Percentiles rank a stretch among this genome's conserved stretches.
phyloP scores from a whole-genome alignment of 2,329 filamentous ascomycete genomes.

The Onygena corvina region DNA sequence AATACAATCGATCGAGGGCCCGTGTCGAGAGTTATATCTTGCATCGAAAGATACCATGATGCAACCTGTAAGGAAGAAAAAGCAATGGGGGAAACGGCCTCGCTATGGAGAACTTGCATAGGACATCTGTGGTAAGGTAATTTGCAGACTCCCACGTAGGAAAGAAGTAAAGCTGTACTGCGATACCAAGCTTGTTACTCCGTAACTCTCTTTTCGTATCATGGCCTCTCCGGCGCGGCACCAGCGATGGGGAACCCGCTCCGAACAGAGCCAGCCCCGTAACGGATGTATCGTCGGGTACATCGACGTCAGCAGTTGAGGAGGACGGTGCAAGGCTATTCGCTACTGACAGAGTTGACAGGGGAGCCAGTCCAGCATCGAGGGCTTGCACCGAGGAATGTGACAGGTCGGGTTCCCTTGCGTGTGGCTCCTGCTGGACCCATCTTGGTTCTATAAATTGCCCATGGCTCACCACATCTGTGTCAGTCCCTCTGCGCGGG shows the following conservation, averaged over 20 bases:
- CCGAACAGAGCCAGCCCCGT: background rate
- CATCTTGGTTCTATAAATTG: constrained; percentile 4
- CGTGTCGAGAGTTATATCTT: constrained; percentile 2
- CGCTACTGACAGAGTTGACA: background rate
- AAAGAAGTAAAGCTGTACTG: constrained; percentile 2
- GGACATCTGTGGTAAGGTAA: background rate
- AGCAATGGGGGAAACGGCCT: background rate
- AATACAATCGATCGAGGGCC: background rate
- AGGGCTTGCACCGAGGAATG: background rate
- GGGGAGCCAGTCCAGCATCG: constrained; percentile 2
- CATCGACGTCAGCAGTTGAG: background rate
- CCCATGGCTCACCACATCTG: constrained; percentile 6
- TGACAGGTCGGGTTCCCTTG: constrained; percentile 5
- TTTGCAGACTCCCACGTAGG: background rate
- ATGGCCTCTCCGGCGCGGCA: background rate
- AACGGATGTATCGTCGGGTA: background rate
- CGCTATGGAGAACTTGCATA: constrained; percentile 4
- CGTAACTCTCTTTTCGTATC: background rate
- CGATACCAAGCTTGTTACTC: background rate
- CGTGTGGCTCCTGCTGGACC: constrained; percentile 4
- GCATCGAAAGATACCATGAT: constrained; percentile 3
- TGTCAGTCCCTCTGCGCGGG: background rate
- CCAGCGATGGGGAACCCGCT: background rate
- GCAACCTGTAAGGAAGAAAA: background rate
- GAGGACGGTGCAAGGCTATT: background rate